Conservation (phyloP, 2,329 filamentous ascomycete species). For the Beauveria scarabaeidicola region DNA sequence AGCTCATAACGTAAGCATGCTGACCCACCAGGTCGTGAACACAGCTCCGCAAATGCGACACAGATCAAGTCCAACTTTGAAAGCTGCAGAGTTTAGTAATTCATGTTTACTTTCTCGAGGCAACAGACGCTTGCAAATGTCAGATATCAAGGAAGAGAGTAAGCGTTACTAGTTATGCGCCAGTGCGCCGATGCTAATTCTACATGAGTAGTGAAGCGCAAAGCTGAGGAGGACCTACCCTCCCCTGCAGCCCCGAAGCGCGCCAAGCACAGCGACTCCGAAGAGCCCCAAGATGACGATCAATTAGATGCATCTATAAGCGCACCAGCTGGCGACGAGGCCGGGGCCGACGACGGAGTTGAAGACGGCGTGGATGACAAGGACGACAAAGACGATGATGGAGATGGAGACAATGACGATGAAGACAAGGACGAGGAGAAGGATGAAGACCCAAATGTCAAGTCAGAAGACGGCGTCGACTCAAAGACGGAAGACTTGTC, state of each 20-base stretch:
- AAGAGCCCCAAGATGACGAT: conserved; percentile 8
- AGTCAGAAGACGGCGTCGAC: conserved; percentile 2
- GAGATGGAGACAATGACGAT: neutral
- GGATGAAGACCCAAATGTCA: neutral
- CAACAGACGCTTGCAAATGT: conserved; percentile 15
- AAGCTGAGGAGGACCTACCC: conserved; percentile 58
- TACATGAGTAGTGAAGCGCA: conserved; percentile 53
- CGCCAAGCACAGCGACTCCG: conserved; percentile 43
- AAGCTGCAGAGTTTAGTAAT: neutral
- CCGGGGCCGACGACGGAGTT: neutral
- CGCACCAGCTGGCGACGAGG: neutral
- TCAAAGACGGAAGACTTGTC: conserved; percentile 34
- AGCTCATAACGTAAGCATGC: conserved; percentile 23
- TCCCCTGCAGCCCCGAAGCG: conserved; percentile 58
- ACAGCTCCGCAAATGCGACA: conserved; percentile 7
- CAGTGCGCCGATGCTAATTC: conserved; percentile 4
- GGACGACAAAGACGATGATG: conserved; percentile 4
- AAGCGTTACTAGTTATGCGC: conserved; percentile 11
- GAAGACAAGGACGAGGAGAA: conserved; percentile 2
- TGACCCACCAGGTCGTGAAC: neutral
- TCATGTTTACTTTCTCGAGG: neutral
- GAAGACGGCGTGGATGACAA: neutral
- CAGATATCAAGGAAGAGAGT: conserved; percentile 32
- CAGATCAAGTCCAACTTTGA: neutral
- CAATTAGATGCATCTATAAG: neutral